Conservation (phyloP, 768 basidiomycete species). For the Cytidiella melzeri region DNA sequence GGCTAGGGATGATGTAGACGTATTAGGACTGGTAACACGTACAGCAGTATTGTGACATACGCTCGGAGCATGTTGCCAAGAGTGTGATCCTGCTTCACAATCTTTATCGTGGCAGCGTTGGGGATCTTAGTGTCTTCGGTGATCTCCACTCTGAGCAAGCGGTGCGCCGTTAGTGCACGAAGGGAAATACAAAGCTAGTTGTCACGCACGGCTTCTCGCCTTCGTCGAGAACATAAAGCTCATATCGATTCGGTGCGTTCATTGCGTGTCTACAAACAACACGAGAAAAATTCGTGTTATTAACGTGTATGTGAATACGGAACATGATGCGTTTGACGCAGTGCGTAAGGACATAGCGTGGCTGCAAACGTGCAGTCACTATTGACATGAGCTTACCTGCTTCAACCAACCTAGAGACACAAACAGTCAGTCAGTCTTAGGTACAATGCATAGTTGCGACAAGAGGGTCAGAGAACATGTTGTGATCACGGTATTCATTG, state of each 20-base stretch:
- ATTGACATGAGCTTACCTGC: slow-evolving; percentile 1
- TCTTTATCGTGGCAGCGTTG: slow-evolving; percentile 91
- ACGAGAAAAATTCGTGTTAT: background rate
- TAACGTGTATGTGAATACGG: background rate
- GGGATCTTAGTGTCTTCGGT: slow-evolving; percentile 97
- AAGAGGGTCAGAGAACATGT: slow-evolving; percentile 38
- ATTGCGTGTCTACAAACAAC: slow-evolving; percentile 32
- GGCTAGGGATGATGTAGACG: slow-evolving; percentile 38
- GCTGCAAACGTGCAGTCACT: too few relatives aligned
- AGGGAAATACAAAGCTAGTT: slow-evolving; percentile 5
- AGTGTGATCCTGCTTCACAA: slow-evolving; percentile 97
- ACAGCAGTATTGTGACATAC: slow-evolving; percentile 39
- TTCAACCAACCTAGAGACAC: background rate
- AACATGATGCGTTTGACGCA: background rate
- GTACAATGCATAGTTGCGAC: background rate
- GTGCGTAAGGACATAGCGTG: too few relatives aligned
- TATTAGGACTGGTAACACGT: background rate
- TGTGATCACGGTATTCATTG: slow-evolving; percentile 47
- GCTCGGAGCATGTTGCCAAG: slow-evolving; percentile 94
- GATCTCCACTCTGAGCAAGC: slow-evolving; percentile 65
- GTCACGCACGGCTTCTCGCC: slow-evolving; percentile 85
- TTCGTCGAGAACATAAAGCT: slow-evolving; percentile 87
- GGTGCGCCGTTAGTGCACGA: slow-evolving; percentile 10
- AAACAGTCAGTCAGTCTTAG: background rate
- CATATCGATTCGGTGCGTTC: slow-evolving; percentile 94